Base-by-base conservation (phyloP, 2,329 filamentous ascomycete genomes). In the Aspergillus pseudoglaucus region DNA sequence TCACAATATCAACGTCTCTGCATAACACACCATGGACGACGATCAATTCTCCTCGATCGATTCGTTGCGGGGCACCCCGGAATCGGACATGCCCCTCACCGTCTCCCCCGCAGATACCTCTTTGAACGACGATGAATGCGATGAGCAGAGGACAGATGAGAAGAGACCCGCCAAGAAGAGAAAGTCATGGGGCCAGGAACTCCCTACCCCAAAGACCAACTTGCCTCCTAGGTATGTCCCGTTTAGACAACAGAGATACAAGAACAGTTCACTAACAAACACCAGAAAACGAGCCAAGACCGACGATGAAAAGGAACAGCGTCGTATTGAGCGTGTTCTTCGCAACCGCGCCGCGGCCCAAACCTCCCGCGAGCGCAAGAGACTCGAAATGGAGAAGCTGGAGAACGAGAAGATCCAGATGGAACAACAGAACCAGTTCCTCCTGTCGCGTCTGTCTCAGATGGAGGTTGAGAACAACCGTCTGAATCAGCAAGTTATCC, bases 161-260 rank as follows among this genome's bases (percentile, higher is more conserved):
- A 88, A 87, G 78, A 93, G 88, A 75, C 78, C 80, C 1, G 74
- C 79, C 32, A 96, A 96, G 82, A 96, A 96, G 82, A 80, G 93
- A 62, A 98, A 97, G 75, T 97, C 93, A 43, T 98, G 93, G 93
- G 93, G 93, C 44, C 93, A 98, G 71, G 88, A 95, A 67, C 83
- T 97, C 37, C 93, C 93, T 15, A 88, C 94, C 65, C 93, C 93
- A 39, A 97, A 96, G 80, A 97, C 93, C 27, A 94, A 91, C 64
- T 82, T 97, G 6, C 91, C 91, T 52, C 91, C 91, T 35, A 85
- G 90, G 85, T 88, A 81, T 63, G 75, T 63, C 53, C 14, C 3
- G 40, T 52, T 23, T 3, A 10, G n/a, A n/a, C 30, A 39, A 6
- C 20, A 44, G 17, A 35, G 47, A 37, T 37, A 6, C 35, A 6